Percentiles rank a stretch among this genome's conserved stretches.
phyloP scores from a whole-genome alignment of 179 eudicot genomes.

The Amaranthus tricolor region DNA sequence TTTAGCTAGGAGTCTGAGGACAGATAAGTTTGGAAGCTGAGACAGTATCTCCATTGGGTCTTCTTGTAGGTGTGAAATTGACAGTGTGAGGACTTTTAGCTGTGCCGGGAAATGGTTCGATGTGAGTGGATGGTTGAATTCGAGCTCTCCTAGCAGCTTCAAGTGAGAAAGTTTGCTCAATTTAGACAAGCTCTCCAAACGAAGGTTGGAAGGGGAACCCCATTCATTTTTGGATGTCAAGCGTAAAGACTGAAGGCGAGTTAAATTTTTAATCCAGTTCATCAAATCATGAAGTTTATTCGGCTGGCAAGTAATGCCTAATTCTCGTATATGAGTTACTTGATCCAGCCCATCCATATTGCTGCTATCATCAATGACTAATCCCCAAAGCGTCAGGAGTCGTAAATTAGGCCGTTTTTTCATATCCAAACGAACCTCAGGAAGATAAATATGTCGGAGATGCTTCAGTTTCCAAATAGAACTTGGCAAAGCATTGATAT shows the following conservation, averaged over 20 bases:
- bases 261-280: slow-evolving; percentile 29
- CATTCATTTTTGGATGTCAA: slow-evolving; percentile 35
- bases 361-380: slow-evolving; percentile 29
- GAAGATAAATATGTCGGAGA: slow-evolving; percentile 42
- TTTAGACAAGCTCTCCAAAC: slow-evolving; percentile 19
- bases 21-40: slow-evolving; percentile 28
- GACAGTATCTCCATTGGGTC: slow-evolving; percentile 46
- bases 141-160: slow-evolving; percentile 37
- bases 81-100: slow-evolving; percentile 39
- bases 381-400: slow-evolving; percentile 45
- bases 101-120: slow-evolving; percentile 29
- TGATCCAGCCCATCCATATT: slow-evolving; percentile 21
- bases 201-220: slow-evolving; percentile 33
- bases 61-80: slow-evolving; percentile 27
- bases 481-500: slow-evolving; percentile 34
- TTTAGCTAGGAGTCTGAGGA: slow-evolving; percentile 43
- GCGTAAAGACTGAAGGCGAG: slow-evolving; percentile 31
- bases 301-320: slow-evolving; percentile 35
- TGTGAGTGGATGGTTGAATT: slow-evolving; percentile 10
- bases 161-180: slow-evolving; percentile 32
- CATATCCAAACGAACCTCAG: slow-evolving; percentile 28
- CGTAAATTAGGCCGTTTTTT: slow-evolving; percentile 10
- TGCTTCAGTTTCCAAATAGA: slow-evolving; percentile 45
- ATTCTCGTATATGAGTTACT: slow-evolving; percentile 31
- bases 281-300: slow-evolving; percentile 9